Base-by-base conservation (phyloP, 108 stramenopile genomes). In the Bacterosira constricta region DNA sequence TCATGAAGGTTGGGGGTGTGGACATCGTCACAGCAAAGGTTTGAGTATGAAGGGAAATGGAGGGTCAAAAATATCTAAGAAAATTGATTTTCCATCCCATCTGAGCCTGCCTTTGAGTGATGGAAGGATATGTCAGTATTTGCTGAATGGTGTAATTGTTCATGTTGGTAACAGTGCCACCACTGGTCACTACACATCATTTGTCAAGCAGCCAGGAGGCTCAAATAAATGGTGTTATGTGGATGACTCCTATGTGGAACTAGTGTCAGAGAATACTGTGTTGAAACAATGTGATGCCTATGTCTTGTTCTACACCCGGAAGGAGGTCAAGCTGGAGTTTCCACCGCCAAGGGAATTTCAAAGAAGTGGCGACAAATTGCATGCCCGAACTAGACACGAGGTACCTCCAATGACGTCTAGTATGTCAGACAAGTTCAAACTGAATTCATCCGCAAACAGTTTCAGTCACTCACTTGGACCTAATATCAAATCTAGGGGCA, bases 181-280 rank as follows among this genome's bases (percentile, higher is more conserved):
- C 11, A 84, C 86, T 25, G 94, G 94, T 12, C 94, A 95, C 63
- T 95, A 92, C 51, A 92, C 91, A 25, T 88, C 91, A 17, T 95
- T 68, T 65, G 80, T 94, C 10, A 88, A 86, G 60, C 82, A 77
- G 42, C 85, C 83, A 6, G 70, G 37, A 29, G 75, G 47, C 32
- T 26, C 30, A 30, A 61, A 42, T 17, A 75, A 73, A 32, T 91
- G 90, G 93, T 89, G 78, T 69, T 83, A 91, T 49, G 81, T 90
- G 79, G 90, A 94, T 70, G 93, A 94, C 55, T 88, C 87, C 0
- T 85, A 72, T 58, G 93, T 94, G 4, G 83, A 88, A 69, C 57
- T 67, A 5, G 86, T 91, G 6, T 83, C 90, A 23, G 90, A 91
- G 63, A 85, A 86, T 68, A 73, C 85, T 11, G 93, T 91, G 10